Evolutionary conservation across 2,329 filamentous ascomycete genomes (phyloP), one percentile per base, ranked within the genome.

Genomic region (Fusarium chlamydosporum): DNA sequence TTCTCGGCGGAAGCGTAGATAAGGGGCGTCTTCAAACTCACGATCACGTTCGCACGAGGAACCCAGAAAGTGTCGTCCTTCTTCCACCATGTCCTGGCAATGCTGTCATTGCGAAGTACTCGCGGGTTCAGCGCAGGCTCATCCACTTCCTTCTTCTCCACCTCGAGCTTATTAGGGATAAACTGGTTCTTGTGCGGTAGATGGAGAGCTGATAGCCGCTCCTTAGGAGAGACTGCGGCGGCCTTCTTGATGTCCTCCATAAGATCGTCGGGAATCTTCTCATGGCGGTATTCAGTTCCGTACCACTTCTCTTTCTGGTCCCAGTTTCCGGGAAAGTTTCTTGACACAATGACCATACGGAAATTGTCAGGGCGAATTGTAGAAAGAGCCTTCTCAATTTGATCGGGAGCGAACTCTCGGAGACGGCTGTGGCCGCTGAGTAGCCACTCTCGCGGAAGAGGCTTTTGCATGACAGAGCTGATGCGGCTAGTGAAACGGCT

Each of bases 31-130:
- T 90, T 88, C 70, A 96, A 85, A 71, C 90, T 93, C 68, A 97
- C 88, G 69, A 94, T 88, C 18, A 98, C 83, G 61, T 94, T 96
- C 5, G 93, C 96, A 79, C 97, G 97, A 10, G 96, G 96, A 11
- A 98, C 96, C 94, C 95, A 98, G 80, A 98, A 99, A 1, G 91
- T 94, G 73, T 99, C 96, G 74, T 99, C 96, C 81, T 98, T 98
- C 84, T 99, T 99, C 84, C 90, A 97, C 96, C 96, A 99, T 4
- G 93, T 91, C 31, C 94, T 89, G 1, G 92, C 89, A 34, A 89
- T 82, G 7, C 90, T 85, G 71, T 97, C 95, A 73, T 97, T 94
- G 70, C 94, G 90, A 66, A 99, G 91, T 26, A 99, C 84, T 64
- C 90, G 91, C 0, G 96, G 96, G 1, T 89, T 84, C 56, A 91